Percentiles rank a stretch among this genome's conserved stretches.
These are phyloP conservation scores for Nectriaceae sp. DNA, from an alignment of 2,329 filamentous ascomycete genomes.

Conservation along the genomic window DNA sequence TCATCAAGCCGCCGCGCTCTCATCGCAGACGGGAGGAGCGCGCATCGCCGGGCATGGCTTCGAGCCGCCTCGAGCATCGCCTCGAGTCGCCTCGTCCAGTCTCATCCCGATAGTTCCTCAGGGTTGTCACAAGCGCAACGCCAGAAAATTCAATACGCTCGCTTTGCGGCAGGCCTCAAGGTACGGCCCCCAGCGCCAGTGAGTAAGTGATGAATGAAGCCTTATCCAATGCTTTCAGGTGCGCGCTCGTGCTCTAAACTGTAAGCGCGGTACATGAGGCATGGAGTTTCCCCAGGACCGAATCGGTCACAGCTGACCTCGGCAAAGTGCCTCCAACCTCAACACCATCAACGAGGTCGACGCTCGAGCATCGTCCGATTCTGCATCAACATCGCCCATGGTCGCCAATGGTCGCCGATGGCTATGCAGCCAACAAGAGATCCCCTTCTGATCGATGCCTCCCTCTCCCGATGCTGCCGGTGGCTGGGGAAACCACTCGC, in stretches of 20 bases:
- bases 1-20: too few species aligned
- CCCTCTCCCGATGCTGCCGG: slow-evolving; percentile 20
- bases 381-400: slow-evolving; percentile 18
- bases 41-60: not conserved
- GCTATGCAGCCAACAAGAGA: slow-evolving; percentile 18
- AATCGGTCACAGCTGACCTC: slow-evolving; percentile 5
- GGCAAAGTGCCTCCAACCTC: slow-evolving; percentile 5
- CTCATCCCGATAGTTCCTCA: not conserved
- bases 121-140: not conserved
- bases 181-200: too few species aligned
- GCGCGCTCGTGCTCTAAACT: too few species aligned
- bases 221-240: not conserved
- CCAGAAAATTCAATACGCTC: too few species aligned
- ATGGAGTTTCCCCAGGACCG: not conserved
- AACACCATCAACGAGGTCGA: slow-evolving; percentile 14
- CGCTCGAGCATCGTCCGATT: slow-evolving; percentile 21
- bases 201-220: too few species aligned
- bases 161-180: too few species aligned
- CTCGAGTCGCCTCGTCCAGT: not conserved
- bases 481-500: slow-evolving; percentile 27
- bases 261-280: not conserved
- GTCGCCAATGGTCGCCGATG: too few species aligned
- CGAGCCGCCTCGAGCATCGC: too few species aligned
- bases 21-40: too few species aligned
- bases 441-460: slow-evolving; percentile 8